phyloP scores from a whole-genome alignment of 1,284 basidiomycete genomes.

The Mycena sp. region DNA sequence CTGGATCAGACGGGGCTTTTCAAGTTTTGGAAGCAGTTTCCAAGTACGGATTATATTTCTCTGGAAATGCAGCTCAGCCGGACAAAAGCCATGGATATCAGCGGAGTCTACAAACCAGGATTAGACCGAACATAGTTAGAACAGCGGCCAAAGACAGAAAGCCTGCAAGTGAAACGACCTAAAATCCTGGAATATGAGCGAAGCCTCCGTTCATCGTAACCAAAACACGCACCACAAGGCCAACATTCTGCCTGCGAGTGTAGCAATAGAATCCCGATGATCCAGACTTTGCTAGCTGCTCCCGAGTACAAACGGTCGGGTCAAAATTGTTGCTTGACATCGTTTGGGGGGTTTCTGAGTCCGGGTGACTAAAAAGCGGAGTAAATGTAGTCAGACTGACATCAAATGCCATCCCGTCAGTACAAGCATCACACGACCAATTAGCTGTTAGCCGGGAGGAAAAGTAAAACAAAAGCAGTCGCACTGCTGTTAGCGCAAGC shows the following conservation, averaged over 20 bases:
- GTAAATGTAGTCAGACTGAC: no score
- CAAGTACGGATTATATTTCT: background rate
- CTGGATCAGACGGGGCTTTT: background rate
- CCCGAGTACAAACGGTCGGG: constrained; percentile 1
- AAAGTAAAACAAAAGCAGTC: no score
- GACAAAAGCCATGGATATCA: no score
- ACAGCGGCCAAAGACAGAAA: background rate
- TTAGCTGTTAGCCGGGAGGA: no score
- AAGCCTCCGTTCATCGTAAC: background rate
- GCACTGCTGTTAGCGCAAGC: no score
- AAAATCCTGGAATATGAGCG: background rate
- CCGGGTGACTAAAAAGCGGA: no score
- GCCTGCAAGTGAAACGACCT: background rate
- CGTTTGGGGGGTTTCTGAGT: no score
- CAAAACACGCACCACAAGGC: background rate
- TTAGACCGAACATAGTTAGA: background rate
- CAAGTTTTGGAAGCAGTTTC: background rate
- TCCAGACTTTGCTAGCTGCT: background rate
- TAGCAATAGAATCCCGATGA: background rate
- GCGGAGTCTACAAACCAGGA: background rate
- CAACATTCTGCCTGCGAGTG: constrained; percentile 4
- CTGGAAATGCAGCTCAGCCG: background rate
- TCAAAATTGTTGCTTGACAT: constrained; percentile 4
- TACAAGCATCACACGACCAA: no score
- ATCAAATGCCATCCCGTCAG: no score